These are phyloP conservation scores for Ramularia endophylla DNA, from an alignment of 2,329 filamentous ascomycete species.

Conservation along the genomic window DNA sequence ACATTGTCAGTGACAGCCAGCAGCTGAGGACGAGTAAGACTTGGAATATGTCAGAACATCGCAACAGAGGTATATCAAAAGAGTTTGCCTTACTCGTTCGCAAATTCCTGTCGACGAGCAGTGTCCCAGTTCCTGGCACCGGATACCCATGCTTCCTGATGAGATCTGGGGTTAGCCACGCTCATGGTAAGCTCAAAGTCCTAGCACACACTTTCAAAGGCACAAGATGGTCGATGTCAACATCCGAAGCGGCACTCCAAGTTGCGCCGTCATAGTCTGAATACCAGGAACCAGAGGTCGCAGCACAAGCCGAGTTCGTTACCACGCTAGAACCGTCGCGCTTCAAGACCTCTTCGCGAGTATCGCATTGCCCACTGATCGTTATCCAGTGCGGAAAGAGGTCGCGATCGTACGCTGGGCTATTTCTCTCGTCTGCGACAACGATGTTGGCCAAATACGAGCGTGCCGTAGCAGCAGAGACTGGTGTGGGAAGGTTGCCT, in stretches of 20 bases:
- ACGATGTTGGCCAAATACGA: slow-evolving; percentile 24
- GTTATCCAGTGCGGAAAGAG: slow-evolving; percentile 69
- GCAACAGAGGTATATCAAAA: no score
- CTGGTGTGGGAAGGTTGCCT: slow-evolving; percentile 26
- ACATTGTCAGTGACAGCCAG: slow-evolving; percentile 72
- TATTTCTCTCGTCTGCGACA: slow-evolving; percentile 24
- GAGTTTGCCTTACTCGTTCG: slow-evolving; percentile 43
- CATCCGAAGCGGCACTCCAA: slow-evolving; percentile 61
- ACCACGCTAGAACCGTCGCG: slow-evolving; percentile 64
- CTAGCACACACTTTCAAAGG: slow-evolving; percentile 53
- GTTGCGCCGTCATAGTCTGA: slow-evolving; percentile 68
- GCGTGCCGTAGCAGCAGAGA: slow-evolving; percentile 25
- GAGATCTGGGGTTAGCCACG: not conserved
- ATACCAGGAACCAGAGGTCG: slow-evolving; percentile 62
- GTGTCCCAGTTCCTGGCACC: slow-evolving; percentile 70
- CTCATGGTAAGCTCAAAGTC: not conserved
- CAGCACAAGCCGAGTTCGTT: slow-evolving; percentile 53
- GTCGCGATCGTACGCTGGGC: slow-evolving; percentile 54
- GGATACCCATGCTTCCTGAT: slow-evolving; percentile 37
- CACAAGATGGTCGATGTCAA: slow-evolving; percentile 82
- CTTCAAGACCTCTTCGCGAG: slow-evolving; percentile 62
- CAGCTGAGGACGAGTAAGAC: slow-evolving; percentile 68
- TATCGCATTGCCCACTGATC: slow-evolving; percentile 62
- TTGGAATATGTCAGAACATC: slow-evolving; percentile 37
- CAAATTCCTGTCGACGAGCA: slow-evolving; percentile 59